Evolutionary conservation across 202 grass and related monocot genomes (phyloP), one percentile per base, ranked within the genome.

Genomic region (Zoysia matrella): DNA sequence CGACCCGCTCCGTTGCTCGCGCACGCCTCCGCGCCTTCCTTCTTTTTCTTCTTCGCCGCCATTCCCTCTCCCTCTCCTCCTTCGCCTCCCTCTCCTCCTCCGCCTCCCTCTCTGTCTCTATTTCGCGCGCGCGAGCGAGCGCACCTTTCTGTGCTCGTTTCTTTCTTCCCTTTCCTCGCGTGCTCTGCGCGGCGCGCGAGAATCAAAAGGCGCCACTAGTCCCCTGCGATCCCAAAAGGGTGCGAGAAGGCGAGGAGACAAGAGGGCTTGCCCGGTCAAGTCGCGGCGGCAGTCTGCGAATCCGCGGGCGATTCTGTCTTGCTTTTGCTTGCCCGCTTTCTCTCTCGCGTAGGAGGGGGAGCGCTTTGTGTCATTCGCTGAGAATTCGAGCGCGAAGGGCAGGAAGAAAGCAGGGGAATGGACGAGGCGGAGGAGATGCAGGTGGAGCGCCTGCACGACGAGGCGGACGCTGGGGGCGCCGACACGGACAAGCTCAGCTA

Each of bases 401-500:
- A 10, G 41, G 14, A 7, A 8, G 3, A 7, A 18, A 11, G 2
- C 6, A 36, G 30, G 40, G 61, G 6, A 54, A 97, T 93, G 94
- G 86, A 87, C 52, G 92, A 84, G 52, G 87, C 77, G 44, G 95
- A 94, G 92, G 92, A 94, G 85, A 89, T 97, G 92, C 88, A 90
- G 74, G 89, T 97, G 83, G 83, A 94, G 86, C 60, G 87, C 86
- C 79, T 88, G 64, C 91, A 94, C 15, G 87, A 93, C 44, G 87
- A 79, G 72, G 61, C 47, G 11, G 85, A 86, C 36, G 39, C n/a
- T 4, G 85, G 70, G 2, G 85, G 78, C 82, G 86, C 90, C 60
- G 89, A 82, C 67, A 86, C 95, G 72, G 95, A 98, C 82, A 98
- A 98, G 87, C 88, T 98, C 40, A 98, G 72, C 90, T 98, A 95